Evolutionary conservation across 2,329 filamentous ascomycete species (phyloP), one percentile per base, ranked within the genome.

Genomic region (Pseudophaeomoniella oleicola): DNA sequence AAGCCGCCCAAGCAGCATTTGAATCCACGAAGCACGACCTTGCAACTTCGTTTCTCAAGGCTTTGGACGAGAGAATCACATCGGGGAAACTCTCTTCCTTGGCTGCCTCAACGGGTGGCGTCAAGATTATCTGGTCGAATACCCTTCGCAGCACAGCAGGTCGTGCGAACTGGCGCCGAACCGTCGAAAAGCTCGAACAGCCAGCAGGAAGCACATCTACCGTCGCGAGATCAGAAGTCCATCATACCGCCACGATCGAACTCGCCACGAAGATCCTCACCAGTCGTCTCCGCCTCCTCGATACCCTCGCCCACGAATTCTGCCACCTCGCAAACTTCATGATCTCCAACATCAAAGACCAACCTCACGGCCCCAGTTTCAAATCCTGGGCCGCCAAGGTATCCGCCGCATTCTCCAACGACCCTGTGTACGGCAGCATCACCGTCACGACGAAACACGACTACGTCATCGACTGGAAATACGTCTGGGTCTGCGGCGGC

Each of bases 241-340:
- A 57, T 56, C 75, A 88, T 54, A 59, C 72, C 48, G 85, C 84
- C 6, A 75, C 68, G 12, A 94, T 96, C 50, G 87, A 96, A 53
- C 72, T 96, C 2, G 84, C 87, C 0, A 76, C 83, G 37, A 93
- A 92, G 54, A 78, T 94, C 33, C 86, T 96, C 42, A 76, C 85
- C 52, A 71, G 79, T 49, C 74, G 82, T 46, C 59, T 80, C 39
- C 75, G 84, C 3, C 69, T 96, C 1, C 69, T 90, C 44, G 94
- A 94, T 55, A 86, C 90, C 0, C 62, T 96, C n/a, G 85, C 88
- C 0, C 90, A 98, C 55, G 90, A 98, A 50, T 96, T 90, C 62
- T 96, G 90, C 56, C 90, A 98, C 52, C 63, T 96, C 1, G 79
- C 84, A 31, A 93, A 86, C 49, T 94, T 88, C 56, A 92, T 96